These are phyloP conservation scores for Cutaneotrichosporon sp. DNA, from an alignment of 1,284 basidiomycete genomes.

Conservation along the genomic window DNA sequence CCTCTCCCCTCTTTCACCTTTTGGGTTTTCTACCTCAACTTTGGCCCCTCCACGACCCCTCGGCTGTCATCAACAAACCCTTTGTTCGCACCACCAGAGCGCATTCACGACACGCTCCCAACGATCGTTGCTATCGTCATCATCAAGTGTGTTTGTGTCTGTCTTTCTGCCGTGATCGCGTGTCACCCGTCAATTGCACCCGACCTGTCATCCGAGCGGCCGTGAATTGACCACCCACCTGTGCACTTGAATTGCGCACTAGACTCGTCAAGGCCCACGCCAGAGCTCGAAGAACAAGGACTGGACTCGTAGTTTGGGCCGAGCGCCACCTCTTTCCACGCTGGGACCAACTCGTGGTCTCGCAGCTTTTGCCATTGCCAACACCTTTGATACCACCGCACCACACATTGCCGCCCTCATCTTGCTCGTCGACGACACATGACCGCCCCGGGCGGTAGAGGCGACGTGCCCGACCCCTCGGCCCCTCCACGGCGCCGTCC, in stretches of 20 bases:
- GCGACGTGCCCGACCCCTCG: background rate
- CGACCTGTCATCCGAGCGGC: constrained; percentile 3
- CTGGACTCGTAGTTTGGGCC: background rate
- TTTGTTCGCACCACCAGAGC: background rate
- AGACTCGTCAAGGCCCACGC: background rate
- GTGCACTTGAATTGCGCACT: too few relatives aligned
- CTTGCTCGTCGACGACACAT: background rate
- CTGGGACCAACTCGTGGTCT: background rate
- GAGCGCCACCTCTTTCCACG: background rate
- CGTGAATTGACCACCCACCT: background rate
- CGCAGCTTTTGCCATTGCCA: background rate
- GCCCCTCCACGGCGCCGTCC: background rate
- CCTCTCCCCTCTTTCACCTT: background rate
- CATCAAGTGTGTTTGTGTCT: background rate
- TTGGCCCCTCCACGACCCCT: background rate
- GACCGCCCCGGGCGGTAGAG: constrained; percentile 9
- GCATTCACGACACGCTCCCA: background rate
- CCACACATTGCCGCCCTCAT: background rate
- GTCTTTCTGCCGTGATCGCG: background rate
- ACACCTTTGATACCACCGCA: background rate
- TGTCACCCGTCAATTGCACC: constrained; percentile 8
- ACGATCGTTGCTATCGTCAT: background rate
- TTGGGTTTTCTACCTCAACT: background rate
- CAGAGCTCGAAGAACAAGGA: background rate
- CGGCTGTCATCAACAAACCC: background rate